Evolutionary conservation across 2,329 filamentous ascomycete genomes (phyloP).

Genomic region (Venturiaceae sp.): DNA sequence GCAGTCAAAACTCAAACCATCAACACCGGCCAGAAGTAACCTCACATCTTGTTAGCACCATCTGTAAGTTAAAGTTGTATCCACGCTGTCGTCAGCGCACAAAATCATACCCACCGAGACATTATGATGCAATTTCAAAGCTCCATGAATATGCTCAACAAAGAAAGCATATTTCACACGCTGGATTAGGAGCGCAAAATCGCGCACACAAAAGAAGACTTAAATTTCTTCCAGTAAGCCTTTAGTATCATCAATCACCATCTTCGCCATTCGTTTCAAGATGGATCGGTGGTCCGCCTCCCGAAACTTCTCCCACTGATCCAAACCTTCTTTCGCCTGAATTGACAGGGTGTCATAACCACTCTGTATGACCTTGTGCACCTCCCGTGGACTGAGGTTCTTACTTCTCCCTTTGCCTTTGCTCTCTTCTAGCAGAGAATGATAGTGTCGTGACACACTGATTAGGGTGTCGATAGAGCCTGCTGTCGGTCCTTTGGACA

Average conservation of each 20-base stretch:
- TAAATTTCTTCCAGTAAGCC: conserved; percentile 22
- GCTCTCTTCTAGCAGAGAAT: conserved; percentile 61
- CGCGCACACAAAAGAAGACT: neutral
- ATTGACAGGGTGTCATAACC: conserved; percentile 94
- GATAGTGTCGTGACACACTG: conserved; percentile 76
- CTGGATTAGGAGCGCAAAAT: neutral
- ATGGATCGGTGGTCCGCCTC: conserved; percentile 78
- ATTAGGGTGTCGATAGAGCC: conserved; percentile 73
- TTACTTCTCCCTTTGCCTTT: conserved; percentile 21
- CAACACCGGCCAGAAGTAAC: no score
- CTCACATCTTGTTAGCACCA: no score
- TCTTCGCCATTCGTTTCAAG: conserved; percentile 78
- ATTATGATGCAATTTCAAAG: no score
- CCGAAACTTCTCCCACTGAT: conserved; percentile 75
- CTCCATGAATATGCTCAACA: no score
- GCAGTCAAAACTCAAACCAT: neutral
- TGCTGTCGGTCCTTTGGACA: conserved; percentile 17
- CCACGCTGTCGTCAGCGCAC: no score
- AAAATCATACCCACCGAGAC: no score
- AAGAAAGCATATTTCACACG: neutral
- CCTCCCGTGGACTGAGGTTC: conserved; percentile 67
- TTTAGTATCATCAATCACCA: conserved; percentile 63
- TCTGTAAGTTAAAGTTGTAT: no score
- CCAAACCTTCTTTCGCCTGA: conserved; percentile 75
- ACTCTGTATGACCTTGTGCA: conserved; percentile 86